phyloP scores from a whole-genome alignment of 1,284 basidiomycete genomes.

The Chondrostereum purpureum region DNA sequence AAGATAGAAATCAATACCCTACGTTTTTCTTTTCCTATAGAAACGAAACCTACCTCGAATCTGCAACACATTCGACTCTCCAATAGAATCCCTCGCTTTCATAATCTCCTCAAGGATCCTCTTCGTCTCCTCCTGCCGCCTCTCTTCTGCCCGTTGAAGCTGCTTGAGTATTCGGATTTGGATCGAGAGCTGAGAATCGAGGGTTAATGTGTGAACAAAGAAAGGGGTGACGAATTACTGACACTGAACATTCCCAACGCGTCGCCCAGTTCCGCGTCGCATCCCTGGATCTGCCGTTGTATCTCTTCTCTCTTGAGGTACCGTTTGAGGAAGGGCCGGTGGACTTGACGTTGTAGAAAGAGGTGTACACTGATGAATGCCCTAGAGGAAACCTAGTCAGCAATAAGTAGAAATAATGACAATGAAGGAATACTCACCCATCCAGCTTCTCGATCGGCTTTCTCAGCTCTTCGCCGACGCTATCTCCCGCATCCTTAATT shows the following conservation, averaged over 20 bases:
- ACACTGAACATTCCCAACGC: conserved; percentile 53
- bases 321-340: conserved; percentile 69
- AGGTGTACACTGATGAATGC: conserved; percentile 39
- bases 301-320: conserved; percentile 75
- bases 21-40: neutral
- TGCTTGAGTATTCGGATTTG: conserved; percentile 57
- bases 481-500: conserved; percentile 31
- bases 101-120: conserved; percentile 12
- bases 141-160: conserved; percentile 31
- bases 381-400: conserved; percentile 18
- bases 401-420: too few species aligned
- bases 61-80: neutral
- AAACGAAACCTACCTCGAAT: neutral
- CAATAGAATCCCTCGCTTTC: neutral
- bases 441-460: conserved; percentile 33
- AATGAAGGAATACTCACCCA: conserved; percentile 22
- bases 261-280: conserved; percentile 47
- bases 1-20: conserved; percentile 6
- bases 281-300: conserved; percentile 42
- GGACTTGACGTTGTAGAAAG: conserved; percentile 53
- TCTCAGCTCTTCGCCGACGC: conserved; percentile 28
- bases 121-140: conserved; percentile 15
- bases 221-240: conserved; percentile 15
- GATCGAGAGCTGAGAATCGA: conserved; percentile 38
- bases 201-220: neutral